Conservation (phyloP, 2,329 filamentous ascomycete species). For the Neonectria coccinea region DNA sequence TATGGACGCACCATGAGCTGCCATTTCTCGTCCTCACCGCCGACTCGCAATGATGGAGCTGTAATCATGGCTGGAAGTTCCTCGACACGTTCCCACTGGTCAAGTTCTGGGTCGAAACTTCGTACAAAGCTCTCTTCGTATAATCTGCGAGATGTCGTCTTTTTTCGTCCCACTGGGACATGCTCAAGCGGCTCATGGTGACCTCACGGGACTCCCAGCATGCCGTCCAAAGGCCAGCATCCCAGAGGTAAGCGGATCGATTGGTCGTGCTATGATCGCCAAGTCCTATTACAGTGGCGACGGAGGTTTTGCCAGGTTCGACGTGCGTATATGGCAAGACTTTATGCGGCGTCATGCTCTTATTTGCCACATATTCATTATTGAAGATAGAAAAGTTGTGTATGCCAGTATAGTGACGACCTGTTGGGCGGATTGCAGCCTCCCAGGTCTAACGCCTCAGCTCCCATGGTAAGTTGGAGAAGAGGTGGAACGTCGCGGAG, state of each 20-base stretch:
- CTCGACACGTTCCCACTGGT: background rate
- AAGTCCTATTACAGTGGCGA: too few species aligned
- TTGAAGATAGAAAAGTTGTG: background rate
- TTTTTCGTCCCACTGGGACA: background rate
- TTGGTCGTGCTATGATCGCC: background rate
- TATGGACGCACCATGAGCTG: conserved; percentile 4
- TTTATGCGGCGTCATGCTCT: background rate
- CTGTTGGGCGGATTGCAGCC: background rate
- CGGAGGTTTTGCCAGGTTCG: too few species aligned
- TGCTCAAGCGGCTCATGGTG: background rate
- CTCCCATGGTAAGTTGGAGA: background rate
- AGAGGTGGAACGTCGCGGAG: background rate
- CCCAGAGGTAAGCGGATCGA: conserved; percentile 8
- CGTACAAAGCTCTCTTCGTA: too few species aligned
- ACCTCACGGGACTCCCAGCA: conserved; percentile 7
- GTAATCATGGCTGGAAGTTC: background rate
- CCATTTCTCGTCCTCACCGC: background rate
- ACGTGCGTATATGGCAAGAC: background rate
- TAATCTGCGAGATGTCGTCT: background rate
- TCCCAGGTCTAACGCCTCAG: background rate
- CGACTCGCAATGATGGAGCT: background rate
- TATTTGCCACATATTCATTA: background rate
- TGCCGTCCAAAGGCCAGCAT: conserved; percentile 8
- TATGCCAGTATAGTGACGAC: background rate
- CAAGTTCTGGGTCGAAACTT: too few species aligned